These are phyloP conservation scores for Sporobolomyces phaffii DNA, from an alignment of 768 basidiomycete genomes.

Conservation along the genomic window DNA sequence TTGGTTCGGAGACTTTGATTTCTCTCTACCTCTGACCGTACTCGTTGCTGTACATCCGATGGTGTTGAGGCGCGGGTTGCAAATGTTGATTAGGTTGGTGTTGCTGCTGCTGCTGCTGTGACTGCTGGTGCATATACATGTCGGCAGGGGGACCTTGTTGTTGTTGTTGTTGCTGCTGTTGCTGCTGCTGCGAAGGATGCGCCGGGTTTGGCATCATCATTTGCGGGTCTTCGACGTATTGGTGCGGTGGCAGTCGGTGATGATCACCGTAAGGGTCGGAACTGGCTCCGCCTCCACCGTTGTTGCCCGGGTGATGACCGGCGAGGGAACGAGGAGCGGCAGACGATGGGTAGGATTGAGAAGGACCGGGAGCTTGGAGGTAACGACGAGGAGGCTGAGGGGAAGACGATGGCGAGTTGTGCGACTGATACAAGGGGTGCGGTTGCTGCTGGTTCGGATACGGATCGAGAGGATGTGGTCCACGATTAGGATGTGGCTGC, in stretches of 20 bases:
- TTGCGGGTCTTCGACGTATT: constrained; percentile 6
- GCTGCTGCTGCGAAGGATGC: neutral
- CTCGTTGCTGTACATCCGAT: constrained; percentile 1
- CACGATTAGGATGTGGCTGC: neutral
- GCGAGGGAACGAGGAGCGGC: constrained; percentile 8
- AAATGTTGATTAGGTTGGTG: neutral
- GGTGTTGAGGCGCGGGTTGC: constrained; percentile 5
- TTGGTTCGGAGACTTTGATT: neutral
- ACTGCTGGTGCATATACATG: constrained; percentile 14
- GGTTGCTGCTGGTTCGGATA: constrained; percentile 14
- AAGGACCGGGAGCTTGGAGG: neutral
- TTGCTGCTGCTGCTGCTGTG: neutral
- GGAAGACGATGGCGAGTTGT: neutral
- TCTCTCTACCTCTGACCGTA: neutral
- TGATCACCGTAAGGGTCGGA: constrained; percentile 13
- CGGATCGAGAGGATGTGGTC: constrained; percentile 26
- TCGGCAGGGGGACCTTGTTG: constrained; percentile 15
- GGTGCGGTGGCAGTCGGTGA: too few species aligned
- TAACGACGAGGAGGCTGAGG: constrained; percentile 14
- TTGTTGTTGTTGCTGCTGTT: neutral
- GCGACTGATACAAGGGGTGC: constrained; percentile 14
- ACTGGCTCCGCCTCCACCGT: too few species aligned
- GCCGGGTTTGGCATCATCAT: neutral
- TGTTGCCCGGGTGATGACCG: neutral
- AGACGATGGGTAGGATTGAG: neutral